Base-by-base conservation (phyloP, 805 yeast genomes). In the Metschnikowia amazonensis region DNA sequence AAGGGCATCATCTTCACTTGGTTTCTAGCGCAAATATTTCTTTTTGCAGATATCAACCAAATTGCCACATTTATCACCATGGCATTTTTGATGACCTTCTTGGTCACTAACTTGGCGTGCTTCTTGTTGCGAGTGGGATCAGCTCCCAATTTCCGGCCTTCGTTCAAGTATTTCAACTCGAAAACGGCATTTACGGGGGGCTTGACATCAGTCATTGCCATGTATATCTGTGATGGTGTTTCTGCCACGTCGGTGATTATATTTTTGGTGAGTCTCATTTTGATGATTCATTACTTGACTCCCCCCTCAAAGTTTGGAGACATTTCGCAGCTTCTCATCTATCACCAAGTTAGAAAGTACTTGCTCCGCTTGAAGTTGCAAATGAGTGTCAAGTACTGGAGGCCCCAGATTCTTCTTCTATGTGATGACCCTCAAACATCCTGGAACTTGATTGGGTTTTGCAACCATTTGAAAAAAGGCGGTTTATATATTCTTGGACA, bases 301-400 rank as follows among this genome's bases (percentile, higher is more conserved):
- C 97, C 97, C 1, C 97, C 99, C 5, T 89, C 89, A 60, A 86
- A 90, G 28, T 94, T 97, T 90, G 99, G 99, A 29, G 99, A 94
- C 65, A 97, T 94, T 20, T 90, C 98, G 2, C 99, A 94, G 65
- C 81, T 90, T 34, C 74, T 94, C 49, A 92, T 94, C 41, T 94
- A 94, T 63, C 99, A 94, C 62, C 99, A 94, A 65, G 98, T 94
- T 9, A 73, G 99, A 54, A 94, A 94, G 61, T 94, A 94, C 60
- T 69, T 89, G 36, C 67, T 94, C 48, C 73, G 95, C 44, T 72
- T 92, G 35, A 79, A 89, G 48, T 89, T 89, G 57, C 96, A 94
- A 59, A 66, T 71, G 69, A 95, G 92, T 62, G 97, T 94, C 43
- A 94, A 94, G 66, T 94, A 90, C 62, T 94, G 99, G 99, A 75